A percentile compares a stretch with the other conserved stretches of the same genome.
These are phyloP conservation scores for Porphyra umbilicalis DNA, from an alignment of 31 red algal genomes.

Conservation along the genomic window DNA sequence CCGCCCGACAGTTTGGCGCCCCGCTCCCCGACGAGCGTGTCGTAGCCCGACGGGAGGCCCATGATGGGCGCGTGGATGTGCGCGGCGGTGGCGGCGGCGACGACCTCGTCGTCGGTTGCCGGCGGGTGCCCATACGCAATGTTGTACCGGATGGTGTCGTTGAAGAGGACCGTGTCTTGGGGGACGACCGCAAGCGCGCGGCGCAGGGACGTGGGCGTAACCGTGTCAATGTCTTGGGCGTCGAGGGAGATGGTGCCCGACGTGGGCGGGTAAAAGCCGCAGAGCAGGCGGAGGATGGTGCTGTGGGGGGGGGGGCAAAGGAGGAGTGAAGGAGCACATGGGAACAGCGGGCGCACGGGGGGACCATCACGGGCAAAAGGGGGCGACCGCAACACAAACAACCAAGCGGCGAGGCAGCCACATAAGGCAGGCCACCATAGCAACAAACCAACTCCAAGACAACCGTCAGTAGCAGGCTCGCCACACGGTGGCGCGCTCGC, in stretches of 20 bases:
- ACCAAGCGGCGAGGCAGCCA: too few species aligned
- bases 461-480: too few species aligned
- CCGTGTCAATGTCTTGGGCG: slow-evolving; percentile 83
- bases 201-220: slow-evolving; percentile 55
- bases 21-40: slow-evolving; percentile 85
- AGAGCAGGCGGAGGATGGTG: slow-evolving; percentile 82
- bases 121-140: slow-evolving; percentile 89
- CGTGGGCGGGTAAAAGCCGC: slow-evolving; percentile 70
- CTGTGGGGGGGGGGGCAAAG: neutral
- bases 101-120: slow-evolving; percentile 74
- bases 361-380: too few species aligned
- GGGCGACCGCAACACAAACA: too few species aligned
- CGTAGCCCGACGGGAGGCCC: slow-evolving; percentile 62
- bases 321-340: neutral
- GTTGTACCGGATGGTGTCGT: slow-evolving; percentile 93
- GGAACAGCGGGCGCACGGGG: too few species aligned
- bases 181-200: slow-evolving; percentile 74
- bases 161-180: slow-evolving; percentile 98
- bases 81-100: slow-evolving; percentile 51
- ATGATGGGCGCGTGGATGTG: slow-evolving; percentile 72
- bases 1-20: slow-evolving; percentile 90
- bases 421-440: too few species aligned
- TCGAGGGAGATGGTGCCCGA: slow-evolving; percentile 72
- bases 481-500: neutral
- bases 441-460: too few species aligned